Evolutionary conservation across 805 yeast genomes (phyloP), one percentile per base, ranked within the genome.

Genomic region (Komagataella mondaviorum): DNA sequence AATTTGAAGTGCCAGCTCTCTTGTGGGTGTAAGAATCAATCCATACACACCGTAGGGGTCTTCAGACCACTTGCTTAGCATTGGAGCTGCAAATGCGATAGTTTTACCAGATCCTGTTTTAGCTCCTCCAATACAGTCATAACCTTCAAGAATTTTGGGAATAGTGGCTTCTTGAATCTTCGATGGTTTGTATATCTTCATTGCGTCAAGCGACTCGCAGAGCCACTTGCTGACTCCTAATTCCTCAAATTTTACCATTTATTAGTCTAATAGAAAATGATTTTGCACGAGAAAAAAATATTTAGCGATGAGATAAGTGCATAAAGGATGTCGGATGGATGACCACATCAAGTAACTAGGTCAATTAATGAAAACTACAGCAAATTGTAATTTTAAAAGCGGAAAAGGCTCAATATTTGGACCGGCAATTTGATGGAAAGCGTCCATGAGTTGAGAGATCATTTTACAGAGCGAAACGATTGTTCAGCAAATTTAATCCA

Each of bases 61-160:
- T 57, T 83, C 85, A 0, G 97, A 86, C 96, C 98, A 93, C 61
- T 84, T 76, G 1, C 95, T 80, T 52, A 93, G 71, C 88, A 93
- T 91, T 2, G 99, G 99, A n/a, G 88, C 95, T 1, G 91, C 98
- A 74, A 93, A 93, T 1, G 98, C 96, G 20, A 93, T 81, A 1
- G 99, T 93, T 64, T 93, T 93, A 77, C 99, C 99, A 16, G 95
- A 84, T 67, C 99, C 99, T 0, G 99, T 93, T 65, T 86, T 86
- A 36, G 99, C 99, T 46, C 99, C 99, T 50, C 99, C 99, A 50
- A 93, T 91, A 67, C 96, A 90, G 64, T 90, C 96, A 57, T 82
- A 77, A 6, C 95, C 97, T 46, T 72, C 73, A 44, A 93, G 63
- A 52, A 93, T 86, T 52, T 83, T 78, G 0, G 98, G 98, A 48